Percentiles rank a stretch among this genome's conserved stretches.
Conservation (phyloP, 1,284 basidiomycete species). For the Inonotus hispidus region DNA sequence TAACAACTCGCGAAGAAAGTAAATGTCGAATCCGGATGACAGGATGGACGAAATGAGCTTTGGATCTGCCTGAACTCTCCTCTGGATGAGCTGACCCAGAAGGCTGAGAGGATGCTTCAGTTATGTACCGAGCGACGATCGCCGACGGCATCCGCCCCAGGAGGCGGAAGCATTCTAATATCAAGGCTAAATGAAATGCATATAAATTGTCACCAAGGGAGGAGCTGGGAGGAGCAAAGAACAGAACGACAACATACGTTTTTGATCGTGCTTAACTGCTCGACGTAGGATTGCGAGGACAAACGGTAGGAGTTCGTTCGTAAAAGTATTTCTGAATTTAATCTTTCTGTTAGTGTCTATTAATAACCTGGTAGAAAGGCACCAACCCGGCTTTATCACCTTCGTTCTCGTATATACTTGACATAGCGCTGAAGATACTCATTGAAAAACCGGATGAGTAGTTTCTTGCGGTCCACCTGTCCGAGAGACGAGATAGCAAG, state of each 20-base stretch:
- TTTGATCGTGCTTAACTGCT: conserved; percentile 2
- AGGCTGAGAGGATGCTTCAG: conserved; percentile 4
- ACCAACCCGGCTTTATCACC: background rate
- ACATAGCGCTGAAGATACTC: conserved; percentile 1
- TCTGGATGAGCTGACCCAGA: background rate
- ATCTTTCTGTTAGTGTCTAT: background rate
- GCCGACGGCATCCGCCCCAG: conserved; percentile 29
- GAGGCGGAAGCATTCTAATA: conserved; percentile 47
- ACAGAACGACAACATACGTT: conserved; percentile 3
- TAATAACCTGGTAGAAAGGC: background rate
- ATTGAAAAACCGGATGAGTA: conserved; percentile 10
- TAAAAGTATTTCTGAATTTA: background rate
- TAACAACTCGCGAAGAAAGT: conserved; percentile 48
- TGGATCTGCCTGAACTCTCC: conserved; percentile 17
- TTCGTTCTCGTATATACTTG: background rate
- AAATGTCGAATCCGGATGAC: conserved; percentile 48
- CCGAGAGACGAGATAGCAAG: conserved; percentile 4
- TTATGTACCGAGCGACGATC: conserved; percentile 29
- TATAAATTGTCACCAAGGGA: background rate
- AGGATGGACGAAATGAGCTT: conserved; percentile 28
- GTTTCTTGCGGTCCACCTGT: conserved; percentile 3
- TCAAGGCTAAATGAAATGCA: conserved; percentile 29
- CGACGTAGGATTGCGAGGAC: conserved; percentile 7
- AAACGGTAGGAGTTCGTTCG: conserved; percentile 1
- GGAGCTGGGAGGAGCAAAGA: background rate